These are phyloP conservation scores for Phytophthora colocasiae DNA, from an alignment of 352 stramenopile genomes.

Conservation along the genomic window DNA sequence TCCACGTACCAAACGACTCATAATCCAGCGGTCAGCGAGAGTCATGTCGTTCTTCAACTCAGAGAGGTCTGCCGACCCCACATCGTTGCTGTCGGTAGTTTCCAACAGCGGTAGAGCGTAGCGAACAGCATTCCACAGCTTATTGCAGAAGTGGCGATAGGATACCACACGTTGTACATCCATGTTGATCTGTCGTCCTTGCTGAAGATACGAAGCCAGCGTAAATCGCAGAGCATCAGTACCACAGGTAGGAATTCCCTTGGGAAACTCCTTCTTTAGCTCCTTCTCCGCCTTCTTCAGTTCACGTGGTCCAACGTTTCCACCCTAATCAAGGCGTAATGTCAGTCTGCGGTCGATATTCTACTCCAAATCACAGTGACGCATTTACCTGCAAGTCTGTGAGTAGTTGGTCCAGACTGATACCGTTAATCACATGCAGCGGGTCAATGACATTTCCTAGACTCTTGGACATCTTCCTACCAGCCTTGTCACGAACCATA, in stretches of 20 bases:
- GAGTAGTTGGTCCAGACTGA: constrained; percentile 93
- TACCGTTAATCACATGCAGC: constrained; percentile 98
- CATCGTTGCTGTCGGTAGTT: constrained; percentile 5
- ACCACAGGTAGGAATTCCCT: constrained; percentile 98
- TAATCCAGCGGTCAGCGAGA: constrained; percentile 83
- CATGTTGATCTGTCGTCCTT: constrained; percentile 91
- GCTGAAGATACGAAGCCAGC: constrained; percentile 94
- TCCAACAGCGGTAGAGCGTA: constrained; percentile 77
- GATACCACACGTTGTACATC: constrained; percentile 86
- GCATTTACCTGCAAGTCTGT: constrained; percentile 86
- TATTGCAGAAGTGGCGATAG: constrained; percentile 91
- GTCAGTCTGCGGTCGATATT: constrained; percentile 1
- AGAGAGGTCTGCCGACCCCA: constrained; percentile 31
- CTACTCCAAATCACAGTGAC: background rate
- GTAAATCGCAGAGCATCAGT: constrained; percentile 98
- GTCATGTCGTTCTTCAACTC: constrained; percentile 52
- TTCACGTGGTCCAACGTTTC: constrained; percentile 89
- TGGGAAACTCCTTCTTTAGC: constrained; percentile 96
- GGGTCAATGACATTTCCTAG: constrained; percentile 99
- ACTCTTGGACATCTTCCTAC: constrained; percentile 99
- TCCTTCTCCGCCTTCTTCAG: constrained; percentile 96
- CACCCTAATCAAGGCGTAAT: constrained; percentile 40
- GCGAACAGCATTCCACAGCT: constrained; percentile 88
- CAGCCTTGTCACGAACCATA: constrained; percentile 99
- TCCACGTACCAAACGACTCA: constrained; percentile 75